Base-by-base conservation (phyloP, 2,329 filamentous ascomycete species). In the Exophiala aquamarina region DNA sequence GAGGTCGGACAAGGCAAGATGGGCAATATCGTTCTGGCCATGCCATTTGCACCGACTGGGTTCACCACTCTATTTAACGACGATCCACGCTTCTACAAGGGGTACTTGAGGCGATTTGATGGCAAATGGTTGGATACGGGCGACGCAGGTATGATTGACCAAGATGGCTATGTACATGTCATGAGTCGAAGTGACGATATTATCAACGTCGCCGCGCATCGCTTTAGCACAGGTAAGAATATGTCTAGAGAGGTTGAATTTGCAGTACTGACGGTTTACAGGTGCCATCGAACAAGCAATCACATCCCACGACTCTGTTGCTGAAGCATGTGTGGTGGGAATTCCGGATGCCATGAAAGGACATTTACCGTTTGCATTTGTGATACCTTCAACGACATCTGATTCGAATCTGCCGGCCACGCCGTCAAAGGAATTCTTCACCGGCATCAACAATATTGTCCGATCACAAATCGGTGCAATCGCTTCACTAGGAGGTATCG, bases 201-300 rank as follows among this genome's bases (percentile, higher is more conserved):
- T 50, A 90, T 96, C 63, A 96, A 96, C 63, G 91, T 95, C n/a
- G 91, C 90, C 32, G 90, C 91, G 4, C 91, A 96, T 70, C 81
- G 91, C 11, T 84, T 96, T 52, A 92, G 87, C 54, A 95, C 90
- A 9, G 89, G 87, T 87, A 73, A 59, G 76, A 66, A 23, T 31
- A n/a, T n/a, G n/a, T n/a, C n/a, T n/a, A n/a, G n/a, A n/a, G n/a
- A n/a, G n/a, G n/a, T n/a, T n/a, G n/a, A n/a, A n/a, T n/a, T n/a
- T n/a, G 5, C 18, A 21, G 41, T 52, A 37, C 44, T 42, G 29
- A 35, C 13, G 17, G n/a, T 33, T 26, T 35, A 47, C 56, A 88
- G 88, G 89, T 40, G 80, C 86, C 26, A 93, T 96, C 65, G 91
- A 96, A 69, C 89, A 96, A 73, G 91, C 88, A 43, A 87, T 96